Evolutionary conservation across 2,329 filamentous ascomycete genomes (phyloP).

Genomic region (Stagonosporopsis chrysanthemi): DNA sequence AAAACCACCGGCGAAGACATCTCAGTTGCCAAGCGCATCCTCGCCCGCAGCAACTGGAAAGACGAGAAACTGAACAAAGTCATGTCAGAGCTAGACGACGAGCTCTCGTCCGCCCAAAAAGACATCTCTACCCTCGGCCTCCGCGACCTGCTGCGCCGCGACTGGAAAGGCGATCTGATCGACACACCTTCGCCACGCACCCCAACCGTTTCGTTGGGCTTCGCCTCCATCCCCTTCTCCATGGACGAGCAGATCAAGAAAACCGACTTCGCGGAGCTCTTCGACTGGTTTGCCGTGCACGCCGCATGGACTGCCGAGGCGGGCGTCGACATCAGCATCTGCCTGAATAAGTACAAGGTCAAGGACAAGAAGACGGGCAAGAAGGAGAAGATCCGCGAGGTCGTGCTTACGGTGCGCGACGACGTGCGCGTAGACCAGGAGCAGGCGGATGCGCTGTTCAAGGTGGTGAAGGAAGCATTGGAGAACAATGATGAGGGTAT

Average conservation of each 20-base stretch:
- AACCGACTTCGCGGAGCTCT: slow-evolving; percentile 57
- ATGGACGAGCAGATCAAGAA: slow-evolving; percentile 56
- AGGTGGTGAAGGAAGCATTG: slow-evolving; percentile 51
- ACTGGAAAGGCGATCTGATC: slow-evolving; percentile 59
- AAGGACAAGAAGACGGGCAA: slow-evolving; percentile 48
- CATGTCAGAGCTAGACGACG: slow-evolving; percentile 53
- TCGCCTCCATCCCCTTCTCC: slow-evolving; percentile 56
- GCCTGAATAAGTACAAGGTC: slow-evolving; percentile 57
- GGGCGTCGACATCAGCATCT: slow-evolving; percentile 55
- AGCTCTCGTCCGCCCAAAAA: slow-evolving; percentile 54
- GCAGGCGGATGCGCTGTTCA: slow-evolving; percentile 55
- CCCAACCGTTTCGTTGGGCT: slow-evolving; percentile 57
- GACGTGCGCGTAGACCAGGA: slow-evolving; percentile 55
- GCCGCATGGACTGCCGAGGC: slow-evolving; percentile 58
- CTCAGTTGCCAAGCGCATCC: slow-evolving; percentile 49
- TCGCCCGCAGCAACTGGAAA: slow-evolving; percentile 55
- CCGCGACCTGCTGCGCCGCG: slow-evolving; percentile 55
- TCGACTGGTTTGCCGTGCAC: slow-evolving; percentile 59
- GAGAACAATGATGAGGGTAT: slow-evolving; percentile 50
- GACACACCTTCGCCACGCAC: slow-evolving; percentile 57
- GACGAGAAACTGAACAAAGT: slow-evolving; percentile 49
- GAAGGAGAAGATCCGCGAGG: slow-evolving; percentile 58
- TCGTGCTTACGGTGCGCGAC: slow-evolving; percentile 55
- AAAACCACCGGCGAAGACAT: slow-evolving; percentile 52
- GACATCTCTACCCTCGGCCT: slow-evolving; percentile 53